Evolutionary conservation across 257 asterid genomes (phyloP), one percentile per base, ranked within the genome.

Genomic region (Ballota nigra): DNA sequence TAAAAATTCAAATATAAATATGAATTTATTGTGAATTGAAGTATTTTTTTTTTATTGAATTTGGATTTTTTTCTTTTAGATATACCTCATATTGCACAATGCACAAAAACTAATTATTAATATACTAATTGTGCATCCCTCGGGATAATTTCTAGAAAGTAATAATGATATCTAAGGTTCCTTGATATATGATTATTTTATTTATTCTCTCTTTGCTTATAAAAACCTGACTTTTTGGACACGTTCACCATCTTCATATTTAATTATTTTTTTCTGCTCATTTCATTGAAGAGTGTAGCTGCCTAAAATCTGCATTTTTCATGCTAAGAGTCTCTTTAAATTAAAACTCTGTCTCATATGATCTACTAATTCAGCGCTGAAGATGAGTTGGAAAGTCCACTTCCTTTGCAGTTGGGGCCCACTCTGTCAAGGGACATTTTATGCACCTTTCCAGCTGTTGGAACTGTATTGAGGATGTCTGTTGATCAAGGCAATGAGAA

Each of bases 381-480:
- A 66, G 88, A 87, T 57, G 96, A 89, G 82, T 77, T 62, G 84
- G 70, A 81, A 74, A 81, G 73, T 45, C 87, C 92, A 70, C 95
- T 93, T 66, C 92, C 94, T 51, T 58, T 93, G 68, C 86, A 81
- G 43, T 70, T 83, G 82, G 90, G 87, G 72, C 77, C 81, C 62
- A 76, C 77, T 81, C 78, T 89, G 69, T 70, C 94, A 69, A 91
- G 98, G 78, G 87, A 87, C 38, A 53, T 80, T 56, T 71, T 94
- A 51, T 80, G 90, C 71, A 83, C 88, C 55, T 89, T 93, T 74
- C 97, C 96, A 22, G 16, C 80, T 29, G 91, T 83, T 69, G 98
- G 98, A 77, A 86, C 91, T 68, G 91, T 91, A 65, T 68, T 94
- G 81, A 85, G 92, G 82, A 86, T 94, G 83, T 61, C 33, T 22